Conservation (phyloP, 1,284 basidiomycete species). For the Ceratobasidium theobromae region DNA sequence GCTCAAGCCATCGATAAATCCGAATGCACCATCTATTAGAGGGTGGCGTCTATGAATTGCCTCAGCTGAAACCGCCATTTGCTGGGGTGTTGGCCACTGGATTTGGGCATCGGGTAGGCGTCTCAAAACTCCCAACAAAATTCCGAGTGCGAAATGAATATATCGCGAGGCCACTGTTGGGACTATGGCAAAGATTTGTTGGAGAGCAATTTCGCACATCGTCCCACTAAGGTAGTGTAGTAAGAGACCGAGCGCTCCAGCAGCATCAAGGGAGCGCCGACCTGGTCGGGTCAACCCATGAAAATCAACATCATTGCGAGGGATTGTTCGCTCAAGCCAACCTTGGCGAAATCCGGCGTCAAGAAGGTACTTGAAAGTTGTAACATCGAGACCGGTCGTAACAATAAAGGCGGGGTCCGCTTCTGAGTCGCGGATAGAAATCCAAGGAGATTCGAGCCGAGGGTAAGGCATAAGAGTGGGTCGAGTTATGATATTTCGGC, state of each 20-base stretch:
- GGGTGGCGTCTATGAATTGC: constrained; percentile 46
- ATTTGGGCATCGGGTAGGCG: constrained; percentile 45
- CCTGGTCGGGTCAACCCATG: constrained; percentile 42
- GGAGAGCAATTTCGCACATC: constrained; percentile 46
- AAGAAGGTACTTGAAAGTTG: constrained; percentile 47
- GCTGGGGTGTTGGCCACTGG: constrained; percentile 41
- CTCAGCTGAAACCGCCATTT: constrained; percentile 42
- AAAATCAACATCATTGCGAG: constrained; percentile 41
- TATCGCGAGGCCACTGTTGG: constrained; percentile 43
- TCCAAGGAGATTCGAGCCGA: neutral
- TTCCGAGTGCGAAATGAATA: constrained; percentile 43
- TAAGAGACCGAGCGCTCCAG: constrained; percentile 50
- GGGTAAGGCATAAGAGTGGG: neutral
- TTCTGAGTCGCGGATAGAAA: neutral
- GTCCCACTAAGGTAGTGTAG: constrained; percentile 51
- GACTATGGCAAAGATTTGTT: constrained; percentile 46
- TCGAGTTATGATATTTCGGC: too few species aligned
- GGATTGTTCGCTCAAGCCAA: constrained; percentile 47
- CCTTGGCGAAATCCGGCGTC: constrained; percentile 42
- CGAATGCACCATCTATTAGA: constrained; percentile 48
- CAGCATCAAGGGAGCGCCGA: constrained; percentile 49
- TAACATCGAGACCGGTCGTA: constrained; percentile 51
- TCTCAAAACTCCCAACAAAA: constrained; percentile 44
- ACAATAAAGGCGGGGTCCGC: constrained; percentile 48
- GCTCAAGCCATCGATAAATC: constrained; percentile 42